These are phyloP conservation scores for Bathelium albidoporum DNA, from an alignment of 495 filamentous ascomycete genomes.

Conservation along the genomic window DNA sequence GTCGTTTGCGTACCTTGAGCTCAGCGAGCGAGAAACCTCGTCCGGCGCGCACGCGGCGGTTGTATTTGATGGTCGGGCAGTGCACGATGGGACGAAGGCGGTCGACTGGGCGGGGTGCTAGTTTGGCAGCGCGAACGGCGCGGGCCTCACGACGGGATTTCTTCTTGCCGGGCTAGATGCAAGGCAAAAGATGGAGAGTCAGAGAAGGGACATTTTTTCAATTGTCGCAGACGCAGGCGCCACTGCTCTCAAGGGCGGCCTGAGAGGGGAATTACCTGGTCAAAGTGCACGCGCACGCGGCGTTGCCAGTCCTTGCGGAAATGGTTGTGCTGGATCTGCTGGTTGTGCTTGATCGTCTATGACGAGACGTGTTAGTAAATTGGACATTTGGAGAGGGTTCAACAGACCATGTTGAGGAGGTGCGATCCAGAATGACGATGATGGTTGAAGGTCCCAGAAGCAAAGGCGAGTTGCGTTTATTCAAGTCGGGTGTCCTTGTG, in stretches of 20 bases:
- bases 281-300: constrained; percentile 95
- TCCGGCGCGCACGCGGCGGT: constrained; percentile 91
- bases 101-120: constrained; percentile 95
- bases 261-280: constrained; percentile 71
- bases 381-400: neutral
- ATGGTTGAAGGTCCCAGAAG: too few species aligned
- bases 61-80: constrained; percentile 94
- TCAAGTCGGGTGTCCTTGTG: too few species aligned
- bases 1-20: constrained; percentile 76
- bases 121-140: constrained; percentile 78
- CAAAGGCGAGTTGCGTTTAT: too few species aligned
- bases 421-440: neutral
- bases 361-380: neutral
- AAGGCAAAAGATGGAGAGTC: constrained; percentile 16
- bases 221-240: constrained; percentile 33
- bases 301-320: constrained; percentile 99
- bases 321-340: constrained; percentile 97
- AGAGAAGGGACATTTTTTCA: constrained; percentile 24
- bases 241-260: constrained; percentile 29
- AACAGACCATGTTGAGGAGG: neutral
- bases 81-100: constrained; percentile 90
- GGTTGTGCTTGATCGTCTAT: constrained; percentile 93
- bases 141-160: constrained; percentile 79
- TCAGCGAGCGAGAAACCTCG: constrained; percentile 95
- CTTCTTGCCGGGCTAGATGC: constrained; percentile 82